Percentiles rank a stretch among this genome's conserved stretches.
phyloP scores from a whole-genome alignment of 495 filamentous ascomycete genomes.

The Barbatosphaeria neglecta region DNA sequence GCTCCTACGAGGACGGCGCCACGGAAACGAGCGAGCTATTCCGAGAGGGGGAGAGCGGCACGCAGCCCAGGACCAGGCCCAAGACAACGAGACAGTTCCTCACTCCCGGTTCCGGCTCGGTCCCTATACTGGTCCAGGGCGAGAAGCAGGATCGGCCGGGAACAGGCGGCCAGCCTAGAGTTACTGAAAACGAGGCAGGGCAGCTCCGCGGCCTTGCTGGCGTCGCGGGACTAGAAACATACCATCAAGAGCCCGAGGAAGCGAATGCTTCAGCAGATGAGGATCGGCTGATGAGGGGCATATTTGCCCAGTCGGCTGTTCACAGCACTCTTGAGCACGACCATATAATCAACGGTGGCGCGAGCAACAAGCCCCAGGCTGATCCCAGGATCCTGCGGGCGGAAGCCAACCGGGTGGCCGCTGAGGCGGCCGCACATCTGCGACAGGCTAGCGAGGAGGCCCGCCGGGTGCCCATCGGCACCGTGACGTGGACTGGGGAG shows the following conservation, averaged over 20 bases:
- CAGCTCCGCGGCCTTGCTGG: constrained; percentile 24
- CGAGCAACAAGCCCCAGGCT: constrained; percentile 47
- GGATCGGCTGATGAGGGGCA: constrained; percentile 68
- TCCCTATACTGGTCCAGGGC: background rate
- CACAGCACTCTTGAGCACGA: constrained; percentile 84
- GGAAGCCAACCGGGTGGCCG: constrained; percentile 73
- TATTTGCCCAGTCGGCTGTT: constrained; percentile 75
- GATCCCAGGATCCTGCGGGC: constrained; percentile 63
- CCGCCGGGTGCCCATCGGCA: constrained; percentile 60
- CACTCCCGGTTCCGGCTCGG: constrained; percentile 7
- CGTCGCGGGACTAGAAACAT: constrained; percentile 23
- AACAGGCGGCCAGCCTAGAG: constrained; percentile 11
- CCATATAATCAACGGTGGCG: constrained; percentile 53
- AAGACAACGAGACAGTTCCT: constrained; percentile 23
- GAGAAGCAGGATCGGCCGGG: background rate
- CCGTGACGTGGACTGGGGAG: constrained; percentile 87
- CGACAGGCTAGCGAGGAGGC: constrained; percentile 62
- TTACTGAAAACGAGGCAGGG: constrained; percentile 18
- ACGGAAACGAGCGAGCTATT: constrained; percentile 83
- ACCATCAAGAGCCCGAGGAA: constrained; percentile 8
- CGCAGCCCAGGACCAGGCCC: constrained; percentile 54
- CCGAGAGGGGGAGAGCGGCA: too few relatives aligned
- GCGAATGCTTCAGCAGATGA: constrained; percentile 26
- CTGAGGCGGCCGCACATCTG: constrained; percentile 61
- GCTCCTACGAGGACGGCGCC: constrained; percentile 49